These are phyloP conservation scores for Bacidia rubella DNA, from an alignment of 495 filamentous ascomycete species.

Conservation along the genomic window DNA sequence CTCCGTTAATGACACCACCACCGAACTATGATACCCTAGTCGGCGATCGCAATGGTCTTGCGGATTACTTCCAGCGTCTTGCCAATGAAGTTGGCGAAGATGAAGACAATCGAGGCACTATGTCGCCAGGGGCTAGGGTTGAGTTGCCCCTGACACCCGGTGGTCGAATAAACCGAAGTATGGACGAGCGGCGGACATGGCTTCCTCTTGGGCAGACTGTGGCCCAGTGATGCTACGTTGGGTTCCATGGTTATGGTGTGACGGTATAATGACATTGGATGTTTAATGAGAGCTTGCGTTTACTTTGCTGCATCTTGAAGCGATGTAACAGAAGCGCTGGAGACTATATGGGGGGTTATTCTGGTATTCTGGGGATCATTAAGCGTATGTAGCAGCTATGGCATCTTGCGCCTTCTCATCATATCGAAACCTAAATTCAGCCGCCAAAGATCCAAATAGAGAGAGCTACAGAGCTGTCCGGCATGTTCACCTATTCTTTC, in stretches of 20 bases:
- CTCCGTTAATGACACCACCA: slow-evolving; percentile 69
- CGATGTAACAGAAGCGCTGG: too few species aligned
- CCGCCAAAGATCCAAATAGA: not conserved
- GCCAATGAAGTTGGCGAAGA: slow-evolving; percentile 44
- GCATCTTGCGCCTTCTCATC: not conserved
- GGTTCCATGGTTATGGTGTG: too few species aligned
- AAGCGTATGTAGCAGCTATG: not conserved
- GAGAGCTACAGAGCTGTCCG: not conserved
- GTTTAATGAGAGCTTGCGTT: too few species aligned
- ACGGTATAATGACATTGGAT: too few species aligned
- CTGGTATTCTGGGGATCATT: not conserved
- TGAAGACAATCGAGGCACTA: slow-evolving; percentile 33
- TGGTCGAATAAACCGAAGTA: slow-evolving; percentile 53
- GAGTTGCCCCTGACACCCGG: slow-evolving; percentile 58
- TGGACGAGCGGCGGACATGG: slow-evolving; percentile 46
- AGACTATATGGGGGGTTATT: too few species aligned
- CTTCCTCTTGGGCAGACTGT: slow-evolving; percentile 34
- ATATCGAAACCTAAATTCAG: not conserved
- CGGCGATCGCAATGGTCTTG: slow-evolving; percentile 66
- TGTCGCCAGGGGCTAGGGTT: slow-evolving; percentile 28
- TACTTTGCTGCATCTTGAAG: too few species aligned
- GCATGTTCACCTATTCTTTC: not conserved
- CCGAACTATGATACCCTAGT: slow-evolving; percentile 79
- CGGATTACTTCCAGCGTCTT: slow-evolving; percentile 77
- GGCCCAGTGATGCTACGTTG: slow-evolving; percentile 23